Evolutionary conservation across 2,329 filamentous ascomycete genomes (phyloP).

Genomic region (Plenodomus biglobosus): DNA sequence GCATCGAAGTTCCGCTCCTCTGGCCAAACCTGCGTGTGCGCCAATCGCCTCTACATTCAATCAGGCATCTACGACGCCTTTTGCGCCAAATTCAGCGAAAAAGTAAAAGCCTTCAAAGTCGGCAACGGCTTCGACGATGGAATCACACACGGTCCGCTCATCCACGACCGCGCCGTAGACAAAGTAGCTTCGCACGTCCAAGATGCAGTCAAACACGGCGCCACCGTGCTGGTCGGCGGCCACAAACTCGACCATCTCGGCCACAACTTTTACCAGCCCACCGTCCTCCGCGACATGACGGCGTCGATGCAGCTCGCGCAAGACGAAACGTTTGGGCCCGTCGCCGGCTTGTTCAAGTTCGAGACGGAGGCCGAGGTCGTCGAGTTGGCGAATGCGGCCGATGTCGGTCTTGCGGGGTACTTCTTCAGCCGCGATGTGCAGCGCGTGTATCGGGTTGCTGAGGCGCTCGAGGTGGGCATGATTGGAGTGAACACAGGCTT

Average conservation of each 20-base stretch:
- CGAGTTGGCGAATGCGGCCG: constrained; percentile 73
- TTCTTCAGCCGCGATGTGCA: constrained; percentile 74
- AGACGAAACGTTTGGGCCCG: constrained; percentile 95
- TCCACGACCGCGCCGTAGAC: constrained; percentile 72
- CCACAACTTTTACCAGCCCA: constrained; percentile 84
- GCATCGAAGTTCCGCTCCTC: constrained; percentile 90
- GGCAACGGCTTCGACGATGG: constrained; percentile 71
- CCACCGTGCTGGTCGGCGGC: constrained; percentile 53
- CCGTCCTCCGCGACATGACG: constrained; percentile 84
- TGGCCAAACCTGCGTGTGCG: constrained; percentile 87
- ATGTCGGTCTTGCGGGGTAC: constrained; percentile 91
- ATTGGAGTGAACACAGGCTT: constrained; percentile 63
- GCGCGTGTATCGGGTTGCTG: constrained; percentile 61
- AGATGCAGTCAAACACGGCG: constrained; percentile 38
- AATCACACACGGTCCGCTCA: constrained; percentile 78
- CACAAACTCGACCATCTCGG: constrained; percentile 73
- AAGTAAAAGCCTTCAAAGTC: constrained; percentile 73
- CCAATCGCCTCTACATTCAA: constrained; percentile 80
- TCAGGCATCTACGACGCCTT: constrained; percentile 76
- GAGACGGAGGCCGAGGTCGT: constrained; percentile 88
- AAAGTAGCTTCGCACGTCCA: constrained; percentile 44
- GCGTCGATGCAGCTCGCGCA: constrained; percentile 78
- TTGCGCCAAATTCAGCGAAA: constrained; percentile 66
- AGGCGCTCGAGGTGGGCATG: constrained; percentile 80
- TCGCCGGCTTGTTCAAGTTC: constrained; percentile 87